These are phyloP conservation scores for Hydrangea macrophylla DNA, from an alignment of 148 eudicot species.

Conservation along the genomic window DNA sequence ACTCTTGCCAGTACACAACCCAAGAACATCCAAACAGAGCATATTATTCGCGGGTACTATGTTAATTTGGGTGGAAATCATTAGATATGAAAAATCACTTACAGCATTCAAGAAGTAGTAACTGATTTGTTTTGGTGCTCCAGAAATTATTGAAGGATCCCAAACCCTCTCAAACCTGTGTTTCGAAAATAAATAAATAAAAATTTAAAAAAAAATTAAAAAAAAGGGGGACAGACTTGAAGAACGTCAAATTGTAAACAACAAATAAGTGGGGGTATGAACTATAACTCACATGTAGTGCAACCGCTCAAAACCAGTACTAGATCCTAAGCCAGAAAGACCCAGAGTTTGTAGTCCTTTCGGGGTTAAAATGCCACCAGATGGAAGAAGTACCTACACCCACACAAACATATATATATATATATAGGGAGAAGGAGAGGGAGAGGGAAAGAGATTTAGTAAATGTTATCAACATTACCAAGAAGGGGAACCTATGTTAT, in stretches of 20 bases:
- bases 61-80: too few relatives aligned
- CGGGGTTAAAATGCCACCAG: slow-evolving; percentile 91
- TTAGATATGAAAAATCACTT: too few relatives aligned
- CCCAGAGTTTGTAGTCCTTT: slow-evolving; percentile 86
- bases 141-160: slow-evolving; percentile 83
- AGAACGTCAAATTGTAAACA: not conserved
- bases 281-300: slow-evolving; percentile 66
- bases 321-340: slow-evolving; percentile 78
- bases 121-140: slow-evolving; percentile 73
- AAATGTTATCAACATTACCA: not conserved
- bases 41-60: too few relatives aligned
- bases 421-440: slow-evolving; percentile 1
- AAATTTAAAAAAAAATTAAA: too few relatives aligned
- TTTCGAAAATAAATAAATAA: too few relatives aligned
- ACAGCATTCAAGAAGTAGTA: slow-evolving; percentile 79
- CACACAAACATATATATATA: too few relatives aligned
- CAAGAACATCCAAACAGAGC: too few relatives aligned
- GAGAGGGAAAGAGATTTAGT: not conserved
- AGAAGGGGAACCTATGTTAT: too few relatives aligned
- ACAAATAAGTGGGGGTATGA: not conserved
- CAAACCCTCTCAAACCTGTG: slow-evolving; percentile 88
- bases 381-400: slow-evolving; percentile 82
- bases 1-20: too few relatives aligned
- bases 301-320: slow-evolving; percentile 88
- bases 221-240: not conserved